Percentiles rank a stretch among this genome's conserved stretches.
Conservation (phyloP, 139 green algal species). For the Picochlorum sp. region DNA sequence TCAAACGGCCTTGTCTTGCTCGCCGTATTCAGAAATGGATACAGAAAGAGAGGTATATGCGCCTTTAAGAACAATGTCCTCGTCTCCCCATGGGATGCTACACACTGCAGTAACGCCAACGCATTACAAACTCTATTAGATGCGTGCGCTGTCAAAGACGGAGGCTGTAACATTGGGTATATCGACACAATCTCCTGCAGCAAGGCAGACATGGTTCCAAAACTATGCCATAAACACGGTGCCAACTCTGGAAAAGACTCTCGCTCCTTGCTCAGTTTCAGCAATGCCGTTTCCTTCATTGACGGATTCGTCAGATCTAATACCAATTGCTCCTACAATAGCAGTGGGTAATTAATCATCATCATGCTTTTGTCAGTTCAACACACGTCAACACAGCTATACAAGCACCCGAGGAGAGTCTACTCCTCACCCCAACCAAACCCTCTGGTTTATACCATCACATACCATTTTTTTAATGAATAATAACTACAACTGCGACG, state of each 20-base stretch:
- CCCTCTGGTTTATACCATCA: no score
- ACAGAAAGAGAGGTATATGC: conserved; percentile 96
- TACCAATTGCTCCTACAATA: conserved; percentile 55
- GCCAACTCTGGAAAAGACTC: conserved; percentile 94
- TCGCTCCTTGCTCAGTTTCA: conserved; percentile 95
- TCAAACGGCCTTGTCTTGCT: conserved; percentile 97
- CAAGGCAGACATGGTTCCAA: conserved; percentile 88
- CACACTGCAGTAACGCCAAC: conserved; percentile 93
- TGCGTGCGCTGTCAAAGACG: conserved; percentile 84
- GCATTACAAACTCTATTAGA: conserved; percentile 98
- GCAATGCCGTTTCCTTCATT: conserved; percentile 82
- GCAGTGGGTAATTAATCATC: background rate
- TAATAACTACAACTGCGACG: no score
- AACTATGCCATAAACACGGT: conserved; percentile 93
- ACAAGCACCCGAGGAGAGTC: no score
- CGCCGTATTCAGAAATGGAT: conserved; percentile 97
- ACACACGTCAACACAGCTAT: background rate
- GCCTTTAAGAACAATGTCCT: conserved; percentile 90
- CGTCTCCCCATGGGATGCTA: conserved; percentile 92
- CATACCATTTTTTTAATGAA: no score
- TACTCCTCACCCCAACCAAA: no score
- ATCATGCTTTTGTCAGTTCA: background rate
- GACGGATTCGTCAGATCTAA: conserved; percentile 63
- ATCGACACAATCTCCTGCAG: conserved; percentile 97
- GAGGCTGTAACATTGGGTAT: conserved; percentile 90